Evolutionary conservation across 2,329 filamentous ascomycete genomes (phyloP).

Genomic region (Aspergillus pseudoglaucus): DNA sequence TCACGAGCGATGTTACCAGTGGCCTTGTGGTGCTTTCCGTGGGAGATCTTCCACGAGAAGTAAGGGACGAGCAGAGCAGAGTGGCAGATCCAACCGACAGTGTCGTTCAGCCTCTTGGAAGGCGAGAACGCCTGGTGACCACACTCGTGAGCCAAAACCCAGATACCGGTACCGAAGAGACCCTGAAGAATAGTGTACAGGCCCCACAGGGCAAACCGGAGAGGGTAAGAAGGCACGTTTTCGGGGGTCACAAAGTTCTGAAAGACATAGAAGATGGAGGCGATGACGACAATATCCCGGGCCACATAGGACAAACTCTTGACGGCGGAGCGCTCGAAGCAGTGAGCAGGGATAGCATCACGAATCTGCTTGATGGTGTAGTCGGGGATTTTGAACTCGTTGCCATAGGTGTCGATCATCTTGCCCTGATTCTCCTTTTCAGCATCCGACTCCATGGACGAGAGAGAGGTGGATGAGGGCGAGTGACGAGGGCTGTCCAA

Average conservation of each 20-base stretch:
- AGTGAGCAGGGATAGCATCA: constrained; percentile 95
- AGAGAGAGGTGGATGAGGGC: constrained; percentile 81
- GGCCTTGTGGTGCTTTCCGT: constrained; percentile 99
- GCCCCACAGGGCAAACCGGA: constrained; percentile 61
- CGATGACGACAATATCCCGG: constrained; percentile 68
- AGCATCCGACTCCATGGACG: constrained; percentile 70
- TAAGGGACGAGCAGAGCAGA: constrained; percentile 87
- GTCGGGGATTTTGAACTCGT: constrained; percentile 86
- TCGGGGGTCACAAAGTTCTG: constrained; percentile 86
- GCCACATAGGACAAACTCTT: constrained; percentile 75
- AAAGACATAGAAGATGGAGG: constrained; percentile 75
- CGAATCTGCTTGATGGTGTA: constrained; percentile 97
- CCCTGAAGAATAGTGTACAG: constrained; percentile 77
- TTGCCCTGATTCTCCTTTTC: constrained; percentile 45
- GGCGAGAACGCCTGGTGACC: constrained; percentile 94
- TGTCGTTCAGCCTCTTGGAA: constrained; percentile 85
- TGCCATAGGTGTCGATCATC: constrained; percentile 87
- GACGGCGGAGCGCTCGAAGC: constrained; percentile 78
- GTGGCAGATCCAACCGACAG: constrained; percentile 86
- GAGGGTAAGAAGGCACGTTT: constrained; percentile 62
- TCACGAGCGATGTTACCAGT: constrained; percentile 95
- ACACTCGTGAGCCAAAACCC: constrained; percentile 97
- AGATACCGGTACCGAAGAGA: constrained; percentile 85
- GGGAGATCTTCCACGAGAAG: constrained; percentile 99
- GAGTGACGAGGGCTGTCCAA: constrained; percentile 57